Evolutionary conservation across 768 basidiomycete genomes (phyloP).

Genomic region (Hebeloma cylindrosporum): DNA sequence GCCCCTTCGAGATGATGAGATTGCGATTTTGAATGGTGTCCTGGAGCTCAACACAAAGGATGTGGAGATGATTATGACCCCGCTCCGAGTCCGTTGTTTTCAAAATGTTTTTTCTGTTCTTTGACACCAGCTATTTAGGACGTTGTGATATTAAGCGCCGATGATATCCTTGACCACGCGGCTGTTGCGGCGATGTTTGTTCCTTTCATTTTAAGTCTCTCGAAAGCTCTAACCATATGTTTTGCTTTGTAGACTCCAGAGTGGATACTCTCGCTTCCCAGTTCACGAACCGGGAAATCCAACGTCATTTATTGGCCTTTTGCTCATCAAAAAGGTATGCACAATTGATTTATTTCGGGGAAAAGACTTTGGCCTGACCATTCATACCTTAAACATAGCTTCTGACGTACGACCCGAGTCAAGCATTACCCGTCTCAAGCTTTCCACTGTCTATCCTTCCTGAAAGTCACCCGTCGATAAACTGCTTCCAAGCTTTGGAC

Average conservation of each 20-base stretch:
- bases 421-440: constrained; percentile 66
- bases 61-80: constrained; percentile 80
- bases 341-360: not conserved
- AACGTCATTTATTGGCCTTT: constrained; percentile 72
- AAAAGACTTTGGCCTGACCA: not conserved
- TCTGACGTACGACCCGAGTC: constrained; percentile 81
- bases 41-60: constrained; percentile 74
- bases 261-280: constrained; percentile 92
- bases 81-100: constrained; percentile 52
- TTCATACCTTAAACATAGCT: constrained; percentile 46
- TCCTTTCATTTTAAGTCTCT: not conserved
- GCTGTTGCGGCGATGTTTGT: constrained; percentile 72
- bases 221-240: not conserved
- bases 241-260: constrained; percentile 45
- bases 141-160: constrained; percentile 74
- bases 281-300: constrained; percentile 74
- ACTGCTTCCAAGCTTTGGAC: constrained; percentile 92
- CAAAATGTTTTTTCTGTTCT: constrained; percentile 14
- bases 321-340: constrained; percentile 70
- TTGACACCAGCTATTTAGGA: constrained; percentile 46
- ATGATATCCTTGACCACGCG: constrained; percentile 76
- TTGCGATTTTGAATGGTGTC: constrained; percentile 77
- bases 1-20: constrained; percentile 77
- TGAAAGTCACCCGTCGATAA: constrained; percentile 85
- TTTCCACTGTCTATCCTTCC: constrained; percentile 85